Conservation (phyloP, 306 rosid species). For the Elaeagnus macrophylla region DNA sequence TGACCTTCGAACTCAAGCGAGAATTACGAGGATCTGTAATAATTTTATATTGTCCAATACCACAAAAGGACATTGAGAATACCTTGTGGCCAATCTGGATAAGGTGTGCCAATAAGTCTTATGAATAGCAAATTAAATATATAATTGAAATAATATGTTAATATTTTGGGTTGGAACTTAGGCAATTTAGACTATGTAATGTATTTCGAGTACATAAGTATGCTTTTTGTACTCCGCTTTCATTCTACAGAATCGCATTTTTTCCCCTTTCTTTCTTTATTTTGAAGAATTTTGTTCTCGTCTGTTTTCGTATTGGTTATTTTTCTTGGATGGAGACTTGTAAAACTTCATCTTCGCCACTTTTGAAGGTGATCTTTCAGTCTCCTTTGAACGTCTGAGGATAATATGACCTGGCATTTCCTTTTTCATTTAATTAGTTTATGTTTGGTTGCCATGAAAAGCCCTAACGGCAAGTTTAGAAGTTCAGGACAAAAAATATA, state of each 20-base stretch:
- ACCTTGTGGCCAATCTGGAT: slow-evolving; percentile 19
- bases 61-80: slow-evolving; percentile 4
- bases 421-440: neutral
- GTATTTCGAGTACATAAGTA: neutral
- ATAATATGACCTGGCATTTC: neutral
- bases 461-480: too few relatives aligned
- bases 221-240: neutral
- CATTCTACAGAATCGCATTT: neutral
- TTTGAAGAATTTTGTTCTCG: neutral
- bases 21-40: neutral
- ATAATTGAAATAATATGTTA: too few relatives aligned
- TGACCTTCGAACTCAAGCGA: neutral
- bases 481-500: too few relatives aligned
- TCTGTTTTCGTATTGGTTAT: neutral
- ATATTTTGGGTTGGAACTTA: too few relatives aligned
- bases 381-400: neutral
- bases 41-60: neutral
- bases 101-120: too few relatives aligned
- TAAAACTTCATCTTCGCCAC: neutral
- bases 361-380: slow-evolving; percentile 13
- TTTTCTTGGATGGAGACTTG: slow-evolving; percentile 6
- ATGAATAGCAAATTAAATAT: too few relatives aligned
- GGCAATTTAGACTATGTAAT: too few relatives aligned
- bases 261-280: neutral
- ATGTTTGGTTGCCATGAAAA: neutral